Evolutionary conservation across 2,329 filamentous ascomycete species (phyloP).

Genomic region (Aaosphaeria arxii): DNA sequence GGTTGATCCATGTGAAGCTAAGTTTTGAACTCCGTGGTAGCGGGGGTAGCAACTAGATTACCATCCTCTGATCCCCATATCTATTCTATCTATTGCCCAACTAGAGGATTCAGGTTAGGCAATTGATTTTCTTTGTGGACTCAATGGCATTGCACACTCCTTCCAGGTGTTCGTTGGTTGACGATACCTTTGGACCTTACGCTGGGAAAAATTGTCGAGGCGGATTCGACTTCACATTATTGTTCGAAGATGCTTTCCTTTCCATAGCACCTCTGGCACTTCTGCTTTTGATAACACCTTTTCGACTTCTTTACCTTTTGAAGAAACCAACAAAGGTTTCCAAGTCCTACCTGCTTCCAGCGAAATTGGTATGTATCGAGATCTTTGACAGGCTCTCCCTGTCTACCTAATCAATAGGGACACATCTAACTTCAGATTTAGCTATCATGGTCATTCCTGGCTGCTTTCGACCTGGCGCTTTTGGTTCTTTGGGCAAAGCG

Average conservation of each 20-base stretch:
- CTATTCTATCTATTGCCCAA: constrained; percentile 18
- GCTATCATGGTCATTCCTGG: constrained; percentile 21
- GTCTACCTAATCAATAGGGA: no score
- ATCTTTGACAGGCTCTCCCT: no score
- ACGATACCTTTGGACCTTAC: constrained; percentile 32
- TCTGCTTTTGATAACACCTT: constrained; percentile 25
- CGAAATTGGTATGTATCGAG: constrained; percentile 21
- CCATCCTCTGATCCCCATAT: constrained; percentile 12
- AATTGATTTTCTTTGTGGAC: constrained; percentile 14
- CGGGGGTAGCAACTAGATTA: constrained; percentile 9
- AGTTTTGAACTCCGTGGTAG: constrained; percentile 8
- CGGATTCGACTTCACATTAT: constrained; percentile 38
- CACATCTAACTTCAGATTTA: constrained; percentile 7
- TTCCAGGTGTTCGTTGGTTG: constrained; percentile 18
- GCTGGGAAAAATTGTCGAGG: constrained; percentile 29
- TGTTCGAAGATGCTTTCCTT: constrained; percentile 35
- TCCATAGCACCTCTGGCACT: constrained; percentile 28
- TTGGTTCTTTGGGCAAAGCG: constrained; percentile 25
- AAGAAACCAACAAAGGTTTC: constrained; percentile 21
- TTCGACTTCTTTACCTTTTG: constrained; percentile 25
- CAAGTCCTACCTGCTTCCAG: constrained; percentile 15
- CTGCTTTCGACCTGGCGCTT: constrained; percentile 25
- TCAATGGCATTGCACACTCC: constrained; percentile 19
- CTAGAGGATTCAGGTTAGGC: constrained; percentile 11
- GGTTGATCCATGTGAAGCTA: constrained; percentile 16